Conservation (phyloP, 75 land plant species). For the Pseudotsuga menziesii region DNA sequence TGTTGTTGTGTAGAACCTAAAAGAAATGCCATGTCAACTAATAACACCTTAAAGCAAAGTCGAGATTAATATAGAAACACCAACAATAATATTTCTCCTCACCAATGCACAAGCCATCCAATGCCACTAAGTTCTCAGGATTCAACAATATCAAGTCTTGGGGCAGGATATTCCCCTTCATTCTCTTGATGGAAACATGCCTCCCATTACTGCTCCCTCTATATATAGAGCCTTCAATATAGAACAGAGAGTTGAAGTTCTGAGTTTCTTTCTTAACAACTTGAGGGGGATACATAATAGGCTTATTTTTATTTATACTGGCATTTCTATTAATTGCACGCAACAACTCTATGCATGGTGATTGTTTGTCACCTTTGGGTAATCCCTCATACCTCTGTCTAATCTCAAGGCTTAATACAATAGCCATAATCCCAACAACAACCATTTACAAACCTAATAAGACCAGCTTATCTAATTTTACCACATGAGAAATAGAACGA, state of each 20-base stretch:
- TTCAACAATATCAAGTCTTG: slow-evolving; percentile 24
- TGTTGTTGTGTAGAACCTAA: too few species aligned
- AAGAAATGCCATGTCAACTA: too few species aligned
- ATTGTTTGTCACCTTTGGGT: not conserved
- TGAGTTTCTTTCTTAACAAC: slow-evolving; percentile 32
- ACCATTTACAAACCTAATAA: not conserved
- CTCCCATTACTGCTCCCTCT: slow-evolving; percentile 21
- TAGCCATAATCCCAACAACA: not conserved
- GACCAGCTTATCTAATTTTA: not conserved
- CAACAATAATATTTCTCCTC: slow-evolving; percentile 22
- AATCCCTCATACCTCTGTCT: not conserved
- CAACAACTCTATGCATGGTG: not conserved
- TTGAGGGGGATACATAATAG: slow-evolving; percentile 21
- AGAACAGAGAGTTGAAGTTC: slow-evolving; percentile 17
- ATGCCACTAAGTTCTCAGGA: slow-evolving; percentile 22
- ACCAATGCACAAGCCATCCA: slow-evolving; percentile 30
- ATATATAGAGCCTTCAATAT: slow-evolving; percentile 36
- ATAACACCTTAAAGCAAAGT: too few species aligned
- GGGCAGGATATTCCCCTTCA: slow-evolving; percentile 26
- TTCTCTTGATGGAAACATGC: slow-evolving; percentile 37
- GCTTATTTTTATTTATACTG: slow-evolving; percentile 7
- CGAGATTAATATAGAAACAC: too few species aligned
- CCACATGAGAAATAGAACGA: not conserved
- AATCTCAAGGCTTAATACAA: not conserved
- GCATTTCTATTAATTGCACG: not conserved